Evolutionary conservation across 768 basidiomycete species (phyloP).

Genomic region (Mycena belliarum): DNA sequence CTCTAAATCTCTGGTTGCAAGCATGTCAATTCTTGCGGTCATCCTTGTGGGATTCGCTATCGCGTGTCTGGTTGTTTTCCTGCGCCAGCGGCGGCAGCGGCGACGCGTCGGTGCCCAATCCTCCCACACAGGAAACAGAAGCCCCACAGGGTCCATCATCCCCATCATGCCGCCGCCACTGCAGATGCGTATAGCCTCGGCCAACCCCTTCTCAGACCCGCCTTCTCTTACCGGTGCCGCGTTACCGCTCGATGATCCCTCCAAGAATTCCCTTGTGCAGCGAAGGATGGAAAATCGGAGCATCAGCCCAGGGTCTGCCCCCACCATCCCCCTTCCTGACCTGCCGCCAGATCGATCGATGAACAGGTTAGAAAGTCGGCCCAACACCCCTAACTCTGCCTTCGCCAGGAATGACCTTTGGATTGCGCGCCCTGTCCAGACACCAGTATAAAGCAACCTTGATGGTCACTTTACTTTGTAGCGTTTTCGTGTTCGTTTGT

Average conservation of each 20-base stretch:
- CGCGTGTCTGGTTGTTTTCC: conserved; percentile 2
- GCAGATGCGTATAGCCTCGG: conserved; percentile 11
- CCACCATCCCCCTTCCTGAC: conserved; percentile 18
- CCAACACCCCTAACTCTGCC: conserved; percentile 1
- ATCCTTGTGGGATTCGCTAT: not conserved
- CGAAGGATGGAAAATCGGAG: conserved; percentile 17
- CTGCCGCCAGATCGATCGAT: not conserved
- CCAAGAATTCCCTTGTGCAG: conserved; percentile 15
- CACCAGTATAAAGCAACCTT: conserved; percentile 11
- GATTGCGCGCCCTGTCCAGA: conserved; percentile 11
- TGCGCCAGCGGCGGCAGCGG: conserved; percentile 13
- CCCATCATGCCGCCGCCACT: conserved; percentile 21
- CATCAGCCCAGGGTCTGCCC: not conserved
- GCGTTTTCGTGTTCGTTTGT: conserved; percentile 17
- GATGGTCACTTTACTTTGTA: conserved; percentile 7
- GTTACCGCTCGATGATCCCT: conserved; percentile 3
- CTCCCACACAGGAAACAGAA: not conserved
- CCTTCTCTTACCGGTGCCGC: conserved; percentile 5
- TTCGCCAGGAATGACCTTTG: conserved; percentile 10
- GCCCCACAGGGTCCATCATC: conserved; percentile 12
- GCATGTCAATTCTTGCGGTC: not conserved
- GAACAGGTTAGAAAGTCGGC: conserved; percentile 1
- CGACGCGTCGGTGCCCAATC: not conserved
- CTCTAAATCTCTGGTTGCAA: conserved; percentile 10
- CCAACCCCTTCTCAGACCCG: conserved; percentile 15